A percentile compares a stretch with the other conserved stretches of the same genome.
Conservation (phyloP, 1,284 basidiomycete genomes). For the Xanthoconium separans region DNA sequence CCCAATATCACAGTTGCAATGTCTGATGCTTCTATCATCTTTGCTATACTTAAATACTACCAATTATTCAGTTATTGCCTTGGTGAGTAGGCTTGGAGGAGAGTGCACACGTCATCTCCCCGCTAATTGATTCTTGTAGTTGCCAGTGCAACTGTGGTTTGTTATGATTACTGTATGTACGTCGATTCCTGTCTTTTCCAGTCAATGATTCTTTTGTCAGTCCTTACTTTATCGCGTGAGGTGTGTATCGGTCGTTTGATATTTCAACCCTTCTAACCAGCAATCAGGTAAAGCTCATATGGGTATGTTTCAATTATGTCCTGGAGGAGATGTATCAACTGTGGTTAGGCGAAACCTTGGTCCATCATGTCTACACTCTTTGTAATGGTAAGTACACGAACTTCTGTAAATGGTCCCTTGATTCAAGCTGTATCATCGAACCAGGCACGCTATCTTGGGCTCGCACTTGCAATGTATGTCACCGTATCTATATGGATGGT, state of each 20-base stretch:
- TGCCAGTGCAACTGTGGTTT: not conserved
- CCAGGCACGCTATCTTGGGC: not conserved
- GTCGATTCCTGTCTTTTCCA: not conserved
- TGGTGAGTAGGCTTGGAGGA: too few relatives aligned
- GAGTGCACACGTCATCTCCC: too few relatives aligned
- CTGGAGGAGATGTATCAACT: not conserved
- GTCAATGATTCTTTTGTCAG: not conserved
- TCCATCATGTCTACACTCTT: not conserved
- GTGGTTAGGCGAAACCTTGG: not conserved
- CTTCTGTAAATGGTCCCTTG: not conserved
- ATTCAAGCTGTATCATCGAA: not conserved
- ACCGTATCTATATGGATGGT: not conserved
- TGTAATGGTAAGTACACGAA: not conserved
- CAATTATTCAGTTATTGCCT: too few relatives aligned
- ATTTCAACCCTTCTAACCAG: not conserved
- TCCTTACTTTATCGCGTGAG: not conserved
- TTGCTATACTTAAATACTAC: too few relatives aligned
- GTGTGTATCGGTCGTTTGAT: not conserved
- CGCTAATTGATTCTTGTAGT: not conserved
- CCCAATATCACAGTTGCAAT: too few relatives aligned
- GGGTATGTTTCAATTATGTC: not conserved
- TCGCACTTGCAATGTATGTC: not conserved
- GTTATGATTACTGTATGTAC: not conserved
- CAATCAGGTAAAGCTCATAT: not conserved
- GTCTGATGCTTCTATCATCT: too few relatives aligned